Evolutionary conservation across 768 basidiomycete genomes (phyloP).

Genomic region (Agrocybe pediades): DNA sequence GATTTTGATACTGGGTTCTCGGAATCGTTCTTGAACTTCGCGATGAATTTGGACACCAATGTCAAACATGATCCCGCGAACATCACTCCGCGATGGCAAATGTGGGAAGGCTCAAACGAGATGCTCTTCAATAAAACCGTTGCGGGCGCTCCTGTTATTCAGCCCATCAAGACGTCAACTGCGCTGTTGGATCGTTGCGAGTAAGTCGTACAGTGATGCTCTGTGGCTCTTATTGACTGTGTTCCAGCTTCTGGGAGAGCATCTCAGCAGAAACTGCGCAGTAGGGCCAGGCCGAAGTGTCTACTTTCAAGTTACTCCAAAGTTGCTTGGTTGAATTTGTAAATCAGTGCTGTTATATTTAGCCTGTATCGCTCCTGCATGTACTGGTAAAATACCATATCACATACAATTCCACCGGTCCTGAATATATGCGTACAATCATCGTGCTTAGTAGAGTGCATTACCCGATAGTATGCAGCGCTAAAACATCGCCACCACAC

Average conservation of each 20-base stretch:
- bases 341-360: too few species aligned
- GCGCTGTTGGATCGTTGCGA: constrained; percentile 36
- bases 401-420: too few species aligned
- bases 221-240: not conserved
- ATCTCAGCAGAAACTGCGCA: not conserved
- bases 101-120: constrained; percentile 32
- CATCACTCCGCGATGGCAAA: constrained; percentile 38
- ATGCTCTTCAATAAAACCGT: constrained; percentile 50
- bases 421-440: too few species aligned
- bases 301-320: too few species aligned
- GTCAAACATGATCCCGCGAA: constrained; percentile 29
- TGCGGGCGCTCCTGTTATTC: constrained; percentile 29
- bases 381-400: too few species aligned
- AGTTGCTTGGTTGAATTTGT: too few species aligned
- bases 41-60: constrained; percentile 30
- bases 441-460: too few species aligned
- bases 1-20: constrained; percentile 38
- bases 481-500: too few species aligned
- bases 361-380: too few species aligned
- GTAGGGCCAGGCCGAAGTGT: too few species aligned
- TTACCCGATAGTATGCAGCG: too few species aligned
- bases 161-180: constrained; percentile 26
- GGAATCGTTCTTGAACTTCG: constrained; percentile 40
- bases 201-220: constrained; percentile 18
- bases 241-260: not conserved